phyloP scores from a whole-genome alignment of 805 yeast species.

The Suhomyces sp. region DNA sequence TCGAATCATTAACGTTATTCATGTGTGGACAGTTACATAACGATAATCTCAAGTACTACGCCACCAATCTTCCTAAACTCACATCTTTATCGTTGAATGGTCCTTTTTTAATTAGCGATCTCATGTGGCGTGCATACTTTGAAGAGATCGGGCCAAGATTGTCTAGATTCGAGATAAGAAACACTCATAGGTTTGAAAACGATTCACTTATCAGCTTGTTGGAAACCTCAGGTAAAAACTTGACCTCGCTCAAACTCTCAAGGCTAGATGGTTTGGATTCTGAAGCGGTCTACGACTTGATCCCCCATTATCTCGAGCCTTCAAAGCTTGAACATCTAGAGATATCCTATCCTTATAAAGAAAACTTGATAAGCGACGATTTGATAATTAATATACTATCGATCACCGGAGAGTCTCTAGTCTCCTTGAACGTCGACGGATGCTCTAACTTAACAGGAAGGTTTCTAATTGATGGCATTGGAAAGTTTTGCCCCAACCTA shows the following conservation, averaged over 20 bases:
- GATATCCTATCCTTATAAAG: conserved; percentile 64
- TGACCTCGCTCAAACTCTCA: conserved; percentile 59
- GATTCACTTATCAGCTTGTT: conserved; percentile 61
- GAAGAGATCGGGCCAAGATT: conserved; percentile 53
- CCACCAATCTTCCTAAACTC: conserved; percentile 55
- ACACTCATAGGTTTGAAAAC: conserved; percentile 80
- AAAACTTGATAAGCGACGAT: conserved; percentile 66
- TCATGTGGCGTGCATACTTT: conserved; percentile 76
- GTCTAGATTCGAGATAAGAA: conserved; percentile 58
- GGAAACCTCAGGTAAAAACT: conserved; percentile 50
- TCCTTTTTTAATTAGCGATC: conserved; percentile 77
- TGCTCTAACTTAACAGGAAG: conserved; percentile 70
- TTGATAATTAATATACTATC: conserved; percentile 58
- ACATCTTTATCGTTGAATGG: conserved; percentile 72
- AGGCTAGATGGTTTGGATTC: conserved; percentile 71
- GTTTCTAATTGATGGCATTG: conserved; percentile 53
- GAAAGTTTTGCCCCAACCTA: conserved; percentile 54
- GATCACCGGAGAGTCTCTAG: conserved; percentile 59
- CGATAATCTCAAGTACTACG: conserved; percentile 63
- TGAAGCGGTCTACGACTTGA: conserved; percentile 52
- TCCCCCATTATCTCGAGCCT: conserved; percentile 56
- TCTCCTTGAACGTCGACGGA: conserved; percentile 62
- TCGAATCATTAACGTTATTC: conserved; percentile 62
- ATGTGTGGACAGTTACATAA: conserved; percentile 95
- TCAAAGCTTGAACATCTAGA: conserved; percentile 55